Percentiles rank a stretch among this genome's conserved stretches.
Conservation (phyloP, 2,329 filamentous ascomycete genomes). For the Neurospora sp. region DNA sequence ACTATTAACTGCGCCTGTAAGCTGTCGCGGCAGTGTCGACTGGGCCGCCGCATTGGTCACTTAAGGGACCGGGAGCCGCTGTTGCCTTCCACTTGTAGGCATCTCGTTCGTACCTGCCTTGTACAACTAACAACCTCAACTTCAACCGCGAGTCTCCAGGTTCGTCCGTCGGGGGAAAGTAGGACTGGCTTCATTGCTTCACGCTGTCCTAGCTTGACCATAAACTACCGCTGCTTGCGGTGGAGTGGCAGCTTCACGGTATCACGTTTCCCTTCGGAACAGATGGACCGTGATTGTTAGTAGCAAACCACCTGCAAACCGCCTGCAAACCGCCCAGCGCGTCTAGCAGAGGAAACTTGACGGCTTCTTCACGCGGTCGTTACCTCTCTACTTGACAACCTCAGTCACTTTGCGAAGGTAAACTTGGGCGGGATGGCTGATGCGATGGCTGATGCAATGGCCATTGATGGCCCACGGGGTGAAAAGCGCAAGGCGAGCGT, state of each 20-base stretch:
- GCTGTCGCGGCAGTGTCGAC: background rate
- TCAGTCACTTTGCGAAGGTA: no score
- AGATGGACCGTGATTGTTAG: background rate
- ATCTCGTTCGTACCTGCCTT: background rate
- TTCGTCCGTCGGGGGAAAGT: background rate
- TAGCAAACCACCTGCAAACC: background rate
- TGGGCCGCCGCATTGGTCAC: background rate
- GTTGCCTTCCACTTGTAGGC: background rate
- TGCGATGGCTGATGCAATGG: slow-evolving; percentile 32
- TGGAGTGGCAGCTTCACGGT: background rate
- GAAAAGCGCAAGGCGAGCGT: slow-evolving; percentile 39
- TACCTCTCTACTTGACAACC: background rate
- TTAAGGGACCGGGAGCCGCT: background rate
- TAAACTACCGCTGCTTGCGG: background rate
- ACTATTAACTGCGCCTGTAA: background rate
- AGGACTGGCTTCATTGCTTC: background rate
- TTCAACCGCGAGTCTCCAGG: background rate
- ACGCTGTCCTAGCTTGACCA: background rate
- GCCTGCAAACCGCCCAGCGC: background rate
- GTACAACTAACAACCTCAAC: background rate
- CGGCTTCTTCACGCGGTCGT: background rate
- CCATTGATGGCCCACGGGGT: slow-evolving; percentile 32
- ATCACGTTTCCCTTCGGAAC: background rate
- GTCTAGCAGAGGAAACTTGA: background rate
- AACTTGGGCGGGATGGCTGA: slow-evolving; percentile 20